Percentiles rank a stretch among this genome's conserved stretches.
Evolutionary conservation across 1,139 yeast species (phyloP).

Genomic region (Geotrichum klebahnii): DNA sequence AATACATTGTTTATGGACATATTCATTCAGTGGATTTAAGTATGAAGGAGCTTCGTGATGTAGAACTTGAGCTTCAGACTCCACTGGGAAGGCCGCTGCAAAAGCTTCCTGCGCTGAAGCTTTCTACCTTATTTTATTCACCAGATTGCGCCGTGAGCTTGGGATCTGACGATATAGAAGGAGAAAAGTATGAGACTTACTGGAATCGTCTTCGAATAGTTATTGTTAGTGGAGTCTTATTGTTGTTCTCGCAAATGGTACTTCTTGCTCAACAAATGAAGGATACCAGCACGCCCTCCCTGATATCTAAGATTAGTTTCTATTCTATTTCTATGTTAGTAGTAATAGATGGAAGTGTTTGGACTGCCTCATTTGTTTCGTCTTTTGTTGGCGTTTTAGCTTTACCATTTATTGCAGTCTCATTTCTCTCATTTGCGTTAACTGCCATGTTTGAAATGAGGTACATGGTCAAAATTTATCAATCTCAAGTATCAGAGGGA

Average conservation of each 20-base stretch:
- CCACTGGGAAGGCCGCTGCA: constrained; percentile 77
- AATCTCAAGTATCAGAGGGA: constrained; percentile 72
- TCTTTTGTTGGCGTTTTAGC: constrained; percentile 57
- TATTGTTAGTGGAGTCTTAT: constrained; percentile 42
- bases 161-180: constrained; percentile 46
- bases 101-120: constrained; percentile 51
- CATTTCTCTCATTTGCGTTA: constrained; percentile 64
- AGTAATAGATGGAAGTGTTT: constrained; percentile 62
- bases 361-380: constrained; percentile 57
- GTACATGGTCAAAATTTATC: constrained; percentile 63
- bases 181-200: constrained; percentile 54
- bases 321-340: constrained; percentile 56
- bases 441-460: constrained; percentile 76
- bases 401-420: constrained; percentile 63
- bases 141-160: constrained; percentile 80
- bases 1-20: constrained; percentile 65
- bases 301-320: constrained; percentile 63
- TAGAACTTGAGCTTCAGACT: constrained; percentile 64
- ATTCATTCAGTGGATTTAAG: constrained; percentile 56
- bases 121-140: constrained; percentile 65
- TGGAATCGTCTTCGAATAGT: constrained; percentile 39
- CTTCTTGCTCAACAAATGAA: constrained; percentile 63
- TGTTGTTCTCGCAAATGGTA: constrained; percentile 50
- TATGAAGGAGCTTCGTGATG: constrained; percentile 49
- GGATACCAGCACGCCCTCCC: constrained; percentile 71